Percentiles rank a stretch among this genome's conserved stretches.
Conservation (phyloP, 179 eudicot species). For the Beta corolliflora region DNA sequence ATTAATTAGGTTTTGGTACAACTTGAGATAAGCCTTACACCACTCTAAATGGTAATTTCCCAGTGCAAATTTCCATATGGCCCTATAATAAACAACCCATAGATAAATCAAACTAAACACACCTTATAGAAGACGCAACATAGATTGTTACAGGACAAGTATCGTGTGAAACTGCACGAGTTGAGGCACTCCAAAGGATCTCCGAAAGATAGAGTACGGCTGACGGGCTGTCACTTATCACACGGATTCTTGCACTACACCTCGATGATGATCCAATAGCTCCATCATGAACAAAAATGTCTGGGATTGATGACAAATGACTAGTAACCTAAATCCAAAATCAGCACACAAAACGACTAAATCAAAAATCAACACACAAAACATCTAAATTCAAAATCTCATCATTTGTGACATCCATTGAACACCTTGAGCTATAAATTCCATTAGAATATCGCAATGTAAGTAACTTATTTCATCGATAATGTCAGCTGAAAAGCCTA, state of each 20-base stretch:
- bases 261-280: slow-evolving; percentile 18
- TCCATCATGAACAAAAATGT: slow-evolving; percentile 14
- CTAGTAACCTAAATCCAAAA: slow-evolving; percentile 10
- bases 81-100: background rate
- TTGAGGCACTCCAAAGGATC: slow-evolving; percentile 20
- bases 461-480: background rate
- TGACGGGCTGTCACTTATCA: slow-evolving; percentile 17
- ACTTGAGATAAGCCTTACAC: background rate
- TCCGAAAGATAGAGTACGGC: slow-evolving; percentile 13
- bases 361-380: background rate
- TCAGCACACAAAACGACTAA: too few relatives aligned
- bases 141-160: slow-evolving; percentile 16
- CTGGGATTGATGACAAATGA: slow-evolving; percentile 18
- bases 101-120: background rate
- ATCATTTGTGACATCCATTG: background rate
- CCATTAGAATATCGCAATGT: background rate
- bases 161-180: slow-evolving; percentile 19
- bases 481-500: background rate
- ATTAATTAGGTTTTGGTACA: background rate
- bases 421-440: background rate
- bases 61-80: background rate
- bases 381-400: background rate
- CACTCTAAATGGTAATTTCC: background rate
- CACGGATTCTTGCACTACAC: slow-evolving; percentile 16
- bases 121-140: slow-evolving; percentile 21